A percentile compares a stretch with the other conserved stretches of the same genome.
Evolutionary conservation across 2,329 filamentous ascomycete species (phyloP).

Genomic region (Dactylonectria estremocensis): DNA sequence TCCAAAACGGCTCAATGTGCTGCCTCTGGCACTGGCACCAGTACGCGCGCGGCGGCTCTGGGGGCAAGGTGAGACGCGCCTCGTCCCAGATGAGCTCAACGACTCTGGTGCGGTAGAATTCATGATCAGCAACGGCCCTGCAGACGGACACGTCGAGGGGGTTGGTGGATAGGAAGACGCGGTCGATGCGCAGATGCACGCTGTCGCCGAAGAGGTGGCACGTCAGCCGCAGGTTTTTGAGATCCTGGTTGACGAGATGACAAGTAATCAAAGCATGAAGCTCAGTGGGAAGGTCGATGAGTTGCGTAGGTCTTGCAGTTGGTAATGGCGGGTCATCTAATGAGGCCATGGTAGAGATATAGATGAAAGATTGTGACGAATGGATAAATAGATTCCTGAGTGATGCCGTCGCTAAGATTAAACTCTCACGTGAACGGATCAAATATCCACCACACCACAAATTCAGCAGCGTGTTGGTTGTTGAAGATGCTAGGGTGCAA

Average conservation of each 20-base stretch:
- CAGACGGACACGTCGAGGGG: constrained; percentile 8
- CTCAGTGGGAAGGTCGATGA: not conserved
- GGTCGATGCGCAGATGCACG: not conserved
- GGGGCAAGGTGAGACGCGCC: not conserved
- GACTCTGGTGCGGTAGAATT: not conserved
- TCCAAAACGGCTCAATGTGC: not conserved
- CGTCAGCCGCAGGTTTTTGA: constrained; percentile 10
- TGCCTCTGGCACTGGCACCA: not conserved
- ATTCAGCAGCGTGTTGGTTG: too few relatives aligned
- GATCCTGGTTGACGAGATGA: not conserved
- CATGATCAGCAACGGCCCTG: constrained; percentile 3
- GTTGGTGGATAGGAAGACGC: constrained; percentile 13
- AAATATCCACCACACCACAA: too few relatives aligned
- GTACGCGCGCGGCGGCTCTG: not conserved
- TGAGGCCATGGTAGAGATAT: not conserved
- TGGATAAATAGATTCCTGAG: too few relatives aligned
- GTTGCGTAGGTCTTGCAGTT: too few relatives aligned
- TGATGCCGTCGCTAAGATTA: too few relatives aligned
- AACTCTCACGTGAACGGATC: too few relatives aligned
- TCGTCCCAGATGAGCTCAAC: constrained; percentile 20
- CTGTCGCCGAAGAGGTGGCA: not conserved
- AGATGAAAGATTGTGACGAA: too few relatives aligned
- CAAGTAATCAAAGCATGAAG: not conserved
- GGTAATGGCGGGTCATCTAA: not conserved
- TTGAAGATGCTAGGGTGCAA: too few relatives aligned